phyloP scores from a whole-genome alignment of 202 grass and related monocot species.

The Carex arenaria region DNA sequence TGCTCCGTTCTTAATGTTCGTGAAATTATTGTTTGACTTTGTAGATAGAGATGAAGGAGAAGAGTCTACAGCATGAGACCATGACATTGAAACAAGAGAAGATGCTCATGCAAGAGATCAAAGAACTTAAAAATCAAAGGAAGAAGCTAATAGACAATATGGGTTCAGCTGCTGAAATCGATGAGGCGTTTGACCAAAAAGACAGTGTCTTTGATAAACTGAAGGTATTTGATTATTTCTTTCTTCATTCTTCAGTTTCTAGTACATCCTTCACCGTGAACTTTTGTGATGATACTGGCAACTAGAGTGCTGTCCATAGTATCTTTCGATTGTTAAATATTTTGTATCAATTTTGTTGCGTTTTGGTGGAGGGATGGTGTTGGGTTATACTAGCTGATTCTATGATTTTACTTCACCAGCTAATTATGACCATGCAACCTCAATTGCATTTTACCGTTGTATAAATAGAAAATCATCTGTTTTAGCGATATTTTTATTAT shows the following conservation, averaged over 20 bases:
- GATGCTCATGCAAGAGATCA: conserved; percentile 71
- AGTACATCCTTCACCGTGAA: neutral
- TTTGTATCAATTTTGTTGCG: neutral
- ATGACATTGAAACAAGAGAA: conserved; percentile 85
- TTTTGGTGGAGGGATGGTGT: neutral
- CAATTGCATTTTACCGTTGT: neutral
- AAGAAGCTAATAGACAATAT: conserved; percentile 65
- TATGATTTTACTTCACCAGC: neutral
- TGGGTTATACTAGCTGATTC: neutral
- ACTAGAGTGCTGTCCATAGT: neutral
- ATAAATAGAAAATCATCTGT: neutral
- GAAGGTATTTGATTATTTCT: conserved; percentile 34
- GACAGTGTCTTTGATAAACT: conserved; percentile 69
- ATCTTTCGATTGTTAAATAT: neutral
- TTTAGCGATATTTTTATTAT: neutral
- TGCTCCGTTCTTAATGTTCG: neutral
- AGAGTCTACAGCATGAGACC: conserved; percentile 65
- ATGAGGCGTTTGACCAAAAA: conserved; percentile 70
- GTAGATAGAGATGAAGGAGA: conserved; percentile 76
- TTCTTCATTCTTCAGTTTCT: neutral
- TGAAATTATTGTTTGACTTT: conserved; percentile 8
- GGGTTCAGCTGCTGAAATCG: conserved; percentile 68
- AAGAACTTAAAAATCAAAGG: conserved; percentile 63
- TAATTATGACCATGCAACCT: neutral
- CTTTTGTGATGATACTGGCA: neutral